Conservation (phyloP, 2,329 filamentous ascomycete species). For the Elsinoe australis region DNA sequence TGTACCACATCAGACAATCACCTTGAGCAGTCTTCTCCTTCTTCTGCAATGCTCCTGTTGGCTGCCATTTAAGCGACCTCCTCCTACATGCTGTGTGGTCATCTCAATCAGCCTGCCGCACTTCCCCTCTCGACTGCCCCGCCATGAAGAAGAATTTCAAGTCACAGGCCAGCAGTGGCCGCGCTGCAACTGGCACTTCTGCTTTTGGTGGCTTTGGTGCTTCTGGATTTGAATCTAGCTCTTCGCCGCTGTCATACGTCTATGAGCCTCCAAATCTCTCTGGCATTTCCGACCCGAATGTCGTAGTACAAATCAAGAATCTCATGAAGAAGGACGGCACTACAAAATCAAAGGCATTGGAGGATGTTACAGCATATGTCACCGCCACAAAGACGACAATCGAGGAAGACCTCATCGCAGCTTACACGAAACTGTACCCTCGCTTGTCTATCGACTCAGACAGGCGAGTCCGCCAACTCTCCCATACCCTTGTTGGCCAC, state of each 20-base stretch:
- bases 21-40: not conserved
- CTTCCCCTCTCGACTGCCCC: not conserved
- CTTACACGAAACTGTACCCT: constrained; percentile 78
- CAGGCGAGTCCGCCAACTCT: constrained; percentile 76
- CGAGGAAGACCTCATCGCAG: constrained; percentile 76
- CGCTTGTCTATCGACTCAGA: constrained; percentile 84
- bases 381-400: constrained; percentile 51
- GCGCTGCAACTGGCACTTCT: constrained; percentile 41
- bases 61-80: no score
- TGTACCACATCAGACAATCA: no score
- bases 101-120: not conserved
- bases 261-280: constrained; percentile 76
- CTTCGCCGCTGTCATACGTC: constrained; percentile 74
- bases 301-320: constrained; percentile 88
- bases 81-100: no score
- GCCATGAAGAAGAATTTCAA: constrained; percentile 54
- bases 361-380: constrained; percentile 67
- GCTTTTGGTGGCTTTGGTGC: constrained; percentile 39
- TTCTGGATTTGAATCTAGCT: constrained; percentile 32
- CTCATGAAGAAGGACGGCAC: constrained; percentile 85
- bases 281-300: constrained; percentile 66
- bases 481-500: constrained; percentile 65
- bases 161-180: constrained; percentile 56
- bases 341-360: constrained; percentile 83
- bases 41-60: not conserved